A percentile compares a stretch with the other conserved stretches of the same genome.
Conservation (phyloP, 192 early-diverging fungal species). For the Endogone sp. region DNA sequence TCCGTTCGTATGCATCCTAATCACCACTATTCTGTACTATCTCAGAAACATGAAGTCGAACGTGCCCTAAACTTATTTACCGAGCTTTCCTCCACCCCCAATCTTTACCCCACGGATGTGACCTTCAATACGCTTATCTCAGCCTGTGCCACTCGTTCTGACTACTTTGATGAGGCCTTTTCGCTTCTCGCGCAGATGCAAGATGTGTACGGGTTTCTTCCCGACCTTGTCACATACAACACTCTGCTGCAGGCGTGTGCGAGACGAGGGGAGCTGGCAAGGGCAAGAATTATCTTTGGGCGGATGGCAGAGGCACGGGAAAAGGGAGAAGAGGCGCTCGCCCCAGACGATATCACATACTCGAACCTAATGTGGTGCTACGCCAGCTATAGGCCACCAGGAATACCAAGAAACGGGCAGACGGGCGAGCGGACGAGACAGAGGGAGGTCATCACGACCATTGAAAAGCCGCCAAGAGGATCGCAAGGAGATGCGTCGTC, state of each 20-base stretch:
- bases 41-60: conserved; percentile 74
- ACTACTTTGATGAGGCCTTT: conserved; percentile 86
- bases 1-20: neutral
- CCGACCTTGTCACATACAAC: conserved; percentile 78
- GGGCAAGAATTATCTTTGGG: conserved; percentile 62
- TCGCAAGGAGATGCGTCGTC: too few relatives aligned
- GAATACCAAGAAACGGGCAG: conserved; percentile 8
- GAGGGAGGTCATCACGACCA: too few relatives aligned
- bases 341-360: conserved; percentile 56
- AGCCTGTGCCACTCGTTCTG: conserved; percentile 71
- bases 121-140: conserved; percentile 88
- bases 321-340: conserved; percentile 34
- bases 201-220: conserved; percentile 70
- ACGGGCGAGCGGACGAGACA: conserved; percentile 10
- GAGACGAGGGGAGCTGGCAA: conserved; percentile 63
- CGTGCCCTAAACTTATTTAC: conserved; percentile 87
- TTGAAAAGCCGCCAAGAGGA: too few relatives aligned
- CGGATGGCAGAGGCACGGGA: conserved; percentile 46
- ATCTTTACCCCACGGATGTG: conserved; percentile 70
- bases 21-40: neutral
- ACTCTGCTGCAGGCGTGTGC: conserved; percentile 76
- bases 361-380: conserved; percentile 71
- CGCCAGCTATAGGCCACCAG: conserved; percentile 38
- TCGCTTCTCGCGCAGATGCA: conserved; percentile 79
- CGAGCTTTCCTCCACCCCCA: conserved; percentile 69